Percentiles rank a stretch among this genome's conserved stretches.
These are phyloP conservation scores for Candida maris DNA, from an alignment of 805 yeast genomes.

Conservation along the genomic window DNA sequence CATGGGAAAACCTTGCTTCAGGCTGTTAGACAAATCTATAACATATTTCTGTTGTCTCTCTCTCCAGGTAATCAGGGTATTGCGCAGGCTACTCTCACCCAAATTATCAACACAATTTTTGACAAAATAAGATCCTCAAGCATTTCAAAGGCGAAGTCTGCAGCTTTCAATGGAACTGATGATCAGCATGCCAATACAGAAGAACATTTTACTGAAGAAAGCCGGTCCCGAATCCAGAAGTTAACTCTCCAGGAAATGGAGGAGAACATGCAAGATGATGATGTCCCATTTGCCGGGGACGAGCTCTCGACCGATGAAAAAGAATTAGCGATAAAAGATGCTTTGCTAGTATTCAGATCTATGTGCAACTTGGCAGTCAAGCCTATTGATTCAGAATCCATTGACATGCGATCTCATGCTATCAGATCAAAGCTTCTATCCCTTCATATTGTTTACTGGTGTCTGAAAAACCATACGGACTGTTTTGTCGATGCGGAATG, in stretches of 20 bases:
- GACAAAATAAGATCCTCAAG: constrained; percentile 47
- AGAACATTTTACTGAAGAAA: neutral
- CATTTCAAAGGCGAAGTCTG: neutral
- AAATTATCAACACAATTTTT: constrained; percentile 81
- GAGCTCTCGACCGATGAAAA: constrained; percentile 49
- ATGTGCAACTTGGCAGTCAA: constrained; percentile 92
- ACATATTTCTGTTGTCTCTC: constrained; percentile 81
- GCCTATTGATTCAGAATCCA: constrained; percentile 66
- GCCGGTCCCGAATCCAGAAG: constrained; percentile 10
- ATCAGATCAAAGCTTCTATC: constrained; percentile 89
- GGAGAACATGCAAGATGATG: constrained; percentile 47
- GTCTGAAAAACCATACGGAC: constrained; percentile 79
- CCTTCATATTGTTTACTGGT: constrained; percentile 80
- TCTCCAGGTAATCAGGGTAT: constrained; percentile 83
- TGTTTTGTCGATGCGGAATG: constrained; percentile 64
- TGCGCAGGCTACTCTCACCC: constrained; percentile 93
- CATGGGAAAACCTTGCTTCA: constrained; percentile 87
- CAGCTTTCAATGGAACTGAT: neutral
- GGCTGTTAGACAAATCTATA: constrained; percentile 91
- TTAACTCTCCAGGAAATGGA: constrained; percentile 62
- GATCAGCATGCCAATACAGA: neutral
- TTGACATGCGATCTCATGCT: constrained; percentile 87
- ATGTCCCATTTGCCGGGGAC: constrained; percentile 46
- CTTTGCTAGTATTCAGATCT: constrained; percentile 87
- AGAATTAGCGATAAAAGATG: constrained; percentile 79